Evolutionary conservation across 768 basidiomycete species (phyloP).

Genomic region (Leccinellum albellum): DNA sequence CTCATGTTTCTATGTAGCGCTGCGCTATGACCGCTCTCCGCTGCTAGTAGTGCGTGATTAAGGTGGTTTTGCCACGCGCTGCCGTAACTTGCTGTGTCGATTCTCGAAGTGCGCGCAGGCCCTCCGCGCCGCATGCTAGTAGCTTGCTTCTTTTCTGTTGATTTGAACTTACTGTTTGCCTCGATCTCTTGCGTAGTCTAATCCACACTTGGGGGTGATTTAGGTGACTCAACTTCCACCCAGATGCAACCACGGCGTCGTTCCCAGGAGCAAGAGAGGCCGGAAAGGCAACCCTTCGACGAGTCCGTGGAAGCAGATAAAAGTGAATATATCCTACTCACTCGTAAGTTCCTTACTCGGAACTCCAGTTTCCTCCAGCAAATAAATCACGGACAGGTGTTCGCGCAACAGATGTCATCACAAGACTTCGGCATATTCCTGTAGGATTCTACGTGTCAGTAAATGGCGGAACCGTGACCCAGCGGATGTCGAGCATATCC

Average conservation of each 20-base stretch:
- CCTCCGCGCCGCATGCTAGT: too few relatives aligned
- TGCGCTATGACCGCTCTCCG: too few relatives aligned
- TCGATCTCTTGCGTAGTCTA: neutral
- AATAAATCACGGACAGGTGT: neutral
- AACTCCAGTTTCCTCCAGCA: neutral
- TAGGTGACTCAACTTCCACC: neutral
- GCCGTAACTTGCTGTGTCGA: too few relatives aligned
- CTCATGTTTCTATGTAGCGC: too few relatives aligned
- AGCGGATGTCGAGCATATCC: neutral
- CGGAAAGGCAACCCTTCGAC: neutral
- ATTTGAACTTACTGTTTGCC: neutral
- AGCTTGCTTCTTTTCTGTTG: neutral
- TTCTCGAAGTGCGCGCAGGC: too few relatives aligned
- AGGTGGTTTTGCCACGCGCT: too few relatives aligned
- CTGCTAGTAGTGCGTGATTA: too few relatives aligned
- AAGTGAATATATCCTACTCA: neutral
- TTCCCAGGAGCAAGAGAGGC: neutral
- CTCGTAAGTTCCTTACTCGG: neutral
- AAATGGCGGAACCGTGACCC: neutral
- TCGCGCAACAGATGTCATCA: neutral
- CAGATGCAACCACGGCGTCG: neutral
- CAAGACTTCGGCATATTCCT: neutral
- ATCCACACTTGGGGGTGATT: neutral
- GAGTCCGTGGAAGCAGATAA: neutral
- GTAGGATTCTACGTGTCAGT: neutral